A percentile compares a stretch with the other conserved stretches of the same genome.
These are phyloP conservation scores for Pythium pectinolyticum DNA, from an alignment of 352 stramenopile genomes.

Conservation along the genomic window DNA sequence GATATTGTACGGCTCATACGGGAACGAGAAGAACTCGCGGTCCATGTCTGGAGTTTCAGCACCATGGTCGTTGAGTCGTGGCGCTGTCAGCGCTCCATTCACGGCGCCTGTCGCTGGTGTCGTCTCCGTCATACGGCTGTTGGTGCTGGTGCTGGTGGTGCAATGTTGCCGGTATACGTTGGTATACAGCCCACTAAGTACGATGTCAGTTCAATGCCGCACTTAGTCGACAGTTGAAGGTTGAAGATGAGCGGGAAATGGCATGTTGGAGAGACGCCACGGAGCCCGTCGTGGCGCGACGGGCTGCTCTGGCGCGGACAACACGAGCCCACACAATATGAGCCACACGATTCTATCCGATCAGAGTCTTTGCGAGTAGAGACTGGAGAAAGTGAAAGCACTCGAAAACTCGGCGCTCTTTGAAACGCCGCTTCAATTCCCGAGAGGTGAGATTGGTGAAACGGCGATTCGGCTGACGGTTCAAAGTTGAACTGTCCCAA, in stretches of 20 bases:
- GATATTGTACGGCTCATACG: constrained; percentile 89
- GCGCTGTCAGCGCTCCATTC: neutral
- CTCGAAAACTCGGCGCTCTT: neutral
- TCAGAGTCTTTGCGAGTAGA: too few species aligned
- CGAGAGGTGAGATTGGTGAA: neutral
- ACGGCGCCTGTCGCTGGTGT: too few species aligned
- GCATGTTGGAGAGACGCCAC: neutral
- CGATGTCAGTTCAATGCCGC: neutral
- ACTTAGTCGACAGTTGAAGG: constrained; percentile 15
- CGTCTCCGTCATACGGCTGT: neutral
- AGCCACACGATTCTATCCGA: too few species aligned
- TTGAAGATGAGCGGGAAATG: neutral
- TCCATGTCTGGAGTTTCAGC: constrained; percentile 26
- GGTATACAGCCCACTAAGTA: constrained; percentile 15
- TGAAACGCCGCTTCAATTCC: constrained; percentile 8
- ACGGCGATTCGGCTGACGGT: constrained; percentile 2
- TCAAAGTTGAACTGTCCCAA: neutral
- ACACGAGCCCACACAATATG: neutral
- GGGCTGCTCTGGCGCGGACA: too few species aligned
- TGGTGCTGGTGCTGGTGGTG: neutral
- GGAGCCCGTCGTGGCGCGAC: too few species aligned
- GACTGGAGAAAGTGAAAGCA: too few species aligned
- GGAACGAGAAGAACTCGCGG: constrained; percentile 83
- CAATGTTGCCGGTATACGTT: neutral
- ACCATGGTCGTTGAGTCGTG: neutral